phyloP scores from a whole-genome alignment of 139 green algal species.

The Chlamydomonas asymmetrica region DNA sequence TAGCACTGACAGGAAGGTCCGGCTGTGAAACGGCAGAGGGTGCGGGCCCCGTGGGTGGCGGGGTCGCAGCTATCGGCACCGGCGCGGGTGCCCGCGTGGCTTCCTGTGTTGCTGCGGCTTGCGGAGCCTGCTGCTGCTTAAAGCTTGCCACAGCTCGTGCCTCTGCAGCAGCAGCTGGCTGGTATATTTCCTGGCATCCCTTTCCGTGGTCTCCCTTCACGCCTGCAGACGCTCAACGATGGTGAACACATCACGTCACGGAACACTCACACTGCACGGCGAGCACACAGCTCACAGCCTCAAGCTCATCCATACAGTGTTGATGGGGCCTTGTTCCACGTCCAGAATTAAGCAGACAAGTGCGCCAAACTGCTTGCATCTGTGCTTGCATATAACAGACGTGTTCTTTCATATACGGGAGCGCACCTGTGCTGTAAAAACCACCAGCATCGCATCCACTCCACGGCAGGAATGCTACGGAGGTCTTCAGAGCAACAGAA shows the following conservation, averaged over 20 bases:
- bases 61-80: neutral
- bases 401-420: neutral
- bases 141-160: constrained; percentile 7
- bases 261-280: too few species aligned
- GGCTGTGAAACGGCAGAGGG: neutral
- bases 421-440: constrained; percentile 28
- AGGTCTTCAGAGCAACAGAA: neutral
- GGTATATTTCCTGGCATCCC: constrained; percentile 36
- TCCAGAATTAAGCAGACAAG: neutral
- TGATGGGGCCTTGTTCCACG: too few species aligned
- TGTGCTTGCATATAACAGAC: neutral
- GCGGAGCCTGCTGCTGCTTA: neutral
- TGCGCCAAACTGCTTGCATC: neutral
- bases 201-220: constrained; percentile 5
- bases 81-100: neutral
- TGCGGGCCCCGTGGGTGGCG: neutral
- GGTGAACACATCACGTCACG: neutral
- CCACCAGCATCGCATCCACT: constrained; percentile 31
- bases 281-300: too few species aligned
- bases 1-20: too few species aligned
- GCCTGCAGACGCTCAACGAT: constrained; percentile 13
- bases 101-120: neutral
- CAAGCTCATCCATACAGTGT: too few species aligned
- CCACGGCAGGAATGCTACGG: constrained; percentile 31
- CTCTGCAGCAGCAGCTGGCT: constrained; percentile 39